Percentiles rank a stretch among this genome's conserved stretches.
Evolutionary conservation across 495 filamentous ascomycete genomes (phyloP).

Genomic region (Staphylotrichum tortipilum): DNA sequence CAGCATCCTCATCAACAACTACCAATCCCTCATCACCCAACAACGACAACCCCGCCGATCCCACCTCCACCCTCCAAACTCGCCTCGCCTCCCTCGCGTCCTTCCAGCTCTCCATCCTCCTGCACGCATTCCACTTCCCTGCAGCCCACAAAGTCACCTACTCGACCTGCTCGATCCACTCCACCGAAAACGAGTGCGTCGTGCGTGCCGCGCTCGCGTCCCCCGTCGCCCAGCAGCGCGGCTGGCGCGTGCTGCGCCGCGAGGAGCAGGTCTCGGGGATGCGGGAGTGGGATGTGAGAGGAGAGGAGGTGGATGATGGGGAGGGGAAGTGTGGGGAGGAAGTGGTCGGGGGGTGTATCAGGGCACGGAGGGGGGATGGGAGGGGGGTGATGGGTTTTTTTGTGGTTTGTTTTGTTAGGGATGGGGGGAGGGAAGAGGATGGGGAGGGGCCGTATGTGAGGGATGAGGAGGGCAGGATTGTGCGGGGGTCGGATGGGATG

Average conservation of each 20-base stretch:
- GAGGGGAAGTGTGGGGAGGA: constrained; percentile 26
- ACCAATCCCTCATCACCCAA: constrained; percentile 14
- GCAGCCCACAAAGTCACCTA: constrained; percentile 72
- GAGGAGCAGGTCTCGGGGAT: constrained; percentile 64
- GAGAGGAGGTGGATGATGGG: constrained; percentile 54
- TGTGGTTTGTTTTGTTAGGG: constrained; percentile 39
- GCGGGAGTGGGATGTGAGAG: constrained; percentile 62
- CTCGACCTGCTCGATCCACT: constrained; percentile 83
- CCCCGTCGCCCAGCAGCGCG: constrained; percentile 51
- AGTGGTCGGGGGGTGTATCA: constrained; percentile 63
- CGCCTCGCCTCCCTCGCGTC: constrained; percentile 64
- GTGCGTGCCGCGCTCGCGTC: constrained; percentile 61
- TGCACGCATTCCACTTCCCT: constrained; percentile 78
- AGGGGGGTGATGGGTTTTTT: constrained; percentile 54
- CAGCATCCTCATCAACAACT: constrained; percentile 12
- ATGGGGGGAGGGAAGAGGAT: constrained; percentile 13
- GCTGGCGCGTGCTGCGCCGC: constrained; percentile 67
- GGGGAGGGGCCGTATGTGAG: constrained; percentile 30
- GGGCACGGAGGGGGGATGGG: constrained; percentile 70
- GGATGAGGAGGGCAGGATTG: constrained; percentile 30
- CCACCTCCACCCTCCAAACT: constrained; percentile 36
- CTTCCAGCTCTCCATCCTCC: constrained; percentile 67
- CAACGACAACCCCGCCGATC: constrained; percentile 42
- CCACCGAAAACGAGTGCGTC: constrained; percentile 80
- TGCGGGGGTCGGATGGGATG: constrained; percentile 31